Conservation (phyloP, 2,329 filamentous ascomycete genomes). For the Incumbomyces lentus region DNA sequence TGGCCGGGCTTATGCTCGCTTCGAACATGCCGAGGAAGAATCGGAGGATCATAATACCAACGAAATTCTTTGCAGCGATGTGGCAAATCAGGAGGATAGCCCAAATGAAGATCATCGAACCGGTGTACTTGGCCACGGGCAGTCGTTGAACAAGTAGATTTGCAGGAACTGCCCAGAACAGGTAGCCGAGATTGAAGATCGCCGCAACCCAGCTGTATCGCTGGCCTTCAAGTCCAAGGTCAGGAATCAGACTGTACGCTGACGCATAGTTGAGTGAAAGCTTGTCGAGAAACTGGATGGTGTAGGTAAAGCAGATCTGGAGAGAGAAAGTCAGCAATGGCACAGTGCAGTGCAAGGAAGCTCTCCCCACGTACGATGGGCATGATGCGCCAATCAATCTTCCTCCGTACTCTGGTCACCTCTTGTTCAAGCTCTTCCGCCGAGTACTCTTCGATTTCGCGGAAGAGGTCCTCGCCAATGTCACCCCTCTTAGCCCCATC, state of each 20-base stretch:
- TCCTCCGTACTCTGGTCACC: constrained; percentile 31
- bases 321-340: no score
- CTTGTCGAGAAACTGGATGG: constrained; percentile 38
- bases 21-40: constrained; percentile 37
- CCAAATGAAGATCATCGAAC: constrained; percentile 34
- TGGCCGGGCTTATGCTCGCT: constrained; percentile 22
- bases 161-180: constrained; percentile 33
- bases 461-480: constrained; percentile 37
- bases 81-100: constrained; percentile 30
- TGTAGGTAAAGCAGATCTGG: constrained; percentile 30
- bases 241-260: constrained; percentile 28
- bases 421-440: constrained; percentile 36
- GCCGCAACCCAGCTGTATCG: constrained; percentile 34
- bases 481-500: constrained; percentile 20
- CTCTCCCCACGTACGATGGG: constrained; percentile 32
- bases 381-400: constrained; percentile 39
- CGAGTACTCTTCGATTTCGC: constrained; percentile 34
- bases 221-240: constrained; percentile 24
- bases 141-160: constrained; percentile 33
- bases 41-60: constrained; percentile 35
- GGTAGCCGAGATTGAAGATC: constrained; percentile 36
- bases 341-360: background rate
- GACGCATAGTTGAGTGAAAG: constrained; percentile 33
- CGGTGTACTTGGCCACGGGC: constrained; percentile 34
- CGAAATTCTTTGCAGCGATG: constrained; percentile 30